A percentile compares a stretch with the other conserved stretches of the same genome.
Evolutionary conservation across 768 basidiomycete genomes (phyloP).

Genomic region (Suillus brevipes): DNA sequence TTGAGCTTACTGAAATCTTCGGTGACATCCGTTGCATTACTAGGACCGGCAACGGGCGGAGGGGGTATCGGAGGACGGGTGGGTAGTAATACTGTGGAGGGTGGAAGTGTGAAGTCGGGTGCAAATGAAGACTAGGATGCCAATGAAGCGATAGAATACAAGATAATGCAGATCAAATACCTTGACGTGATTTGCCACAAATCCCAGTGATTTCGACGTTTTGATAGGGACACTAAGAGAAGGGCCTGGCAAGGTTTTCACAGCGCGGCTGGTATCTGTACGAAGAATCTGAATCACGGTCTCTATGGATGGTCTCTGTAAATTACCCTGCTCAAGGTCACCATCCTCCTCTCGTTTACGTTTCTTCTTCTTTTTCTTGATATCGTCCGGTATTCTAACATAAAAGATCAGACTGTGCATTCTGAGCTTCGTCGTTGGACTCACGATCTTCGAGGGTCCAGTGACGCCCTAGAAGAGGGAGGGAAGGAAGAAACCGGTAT

Average conservation of each 20-base stretch:
- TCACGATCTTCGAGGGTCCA: slow-evolving; percentile 66
- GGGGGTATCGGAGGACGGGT: slow-evolving; percentile 62
- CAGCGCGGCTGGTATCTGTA: slow-evolving; percentile 51
- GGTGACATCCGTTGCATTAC: slow-evolving; percentile 74
- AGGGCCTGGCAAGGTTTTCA: slow-evolving; percentile 59
- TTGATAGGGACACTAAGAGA: slow-evolving; percentile 48
- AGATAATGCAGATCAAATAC: slow-evolving; percentile 32
- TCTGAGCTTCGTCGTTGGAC: slow-evolving; percentile 26
- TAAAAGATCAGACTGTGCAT: slow-evolving; percentile 10
- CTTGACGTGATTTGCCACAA: slow-evolving; percentile 50
- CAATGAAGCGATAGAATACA: slow-evolving; percentile 15
- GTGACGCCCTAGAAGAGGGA: slow-evolving; percentile 52
- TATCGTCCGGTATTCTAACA: slow-evolving; percentile 44
- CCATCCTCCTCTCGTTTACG: slow-evolving; percentile 81
- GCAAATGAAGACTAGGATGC: slow-evolving; percentile 34
- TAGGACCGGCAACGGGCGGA: slow-evolving; percentile 77
- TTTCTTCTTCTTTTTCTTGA: slow-evolving; percentile 83
- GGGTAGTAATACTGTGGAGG: slow-evolving; percentile 49
- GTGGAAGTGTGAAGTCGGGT: slow-evolving; percentile 65
- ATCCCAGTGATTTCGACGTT: slow-evolving; percentile 51
- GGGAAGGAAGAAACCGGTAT: slow-evolving; percentile 45
- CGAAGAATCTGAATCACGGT: slow-evolving; percentile 10
- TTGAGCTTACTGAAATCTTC: slow-evolving; percentile 91
- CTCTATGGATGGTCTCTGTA: slow-evolving; percentile 10
- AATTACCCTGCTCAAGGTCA: slow-evolving; percentile 57